Evolutionary conservation across 495 filamentous ascomycete species (phyloP).

Genomic region (Penicillium nucicola): DNA sequence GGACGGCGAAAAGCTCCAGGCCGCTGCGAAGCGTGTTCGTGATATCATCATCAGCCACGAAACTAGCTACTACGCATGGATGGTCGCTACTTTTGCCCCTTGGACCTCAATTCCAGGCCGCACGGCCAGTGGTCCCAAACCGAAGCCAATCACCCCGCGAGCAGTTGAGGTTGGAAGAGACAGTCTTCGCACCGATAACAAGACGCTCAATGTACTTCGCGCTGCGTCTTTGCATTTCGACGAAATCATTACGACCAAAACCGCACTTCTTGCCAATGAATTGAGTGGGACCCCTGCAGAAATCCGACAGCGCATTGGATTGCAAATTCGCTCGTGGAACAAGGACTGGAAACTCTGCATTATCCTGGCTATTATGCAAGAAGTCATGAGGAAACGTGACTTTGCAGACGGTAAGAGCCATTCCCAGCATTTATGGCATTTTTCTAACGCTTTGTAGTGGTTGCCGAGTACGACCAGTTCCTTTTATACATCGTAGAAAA

Average conservation of each 20-base stretch:
- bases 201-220: slow-evolving; percentile 60
- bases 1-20: slow-evolving; percentile 5
- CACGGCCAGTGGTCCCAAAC: slow-evolving; percentile 34
- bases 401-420: slow-evolving; percentile 28
- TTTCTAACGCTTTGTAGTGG: slow-evolving; percentile 24
- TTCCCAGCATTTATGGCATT: neutral
- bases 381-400: slow-evolving; percentile 47
- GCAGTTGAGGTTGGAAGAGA: slow-evolving; percentile 63
- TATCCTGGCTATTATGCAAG: slow-evolving; percentile 66
- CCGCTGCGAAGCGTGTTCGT: slow-evolving; percentile 27
- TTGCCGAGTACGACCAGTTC: slow-evolving; percentile 44
- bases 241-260: slow-evolving; percentile 59
- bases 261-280: slow-evolving; percentile 28
- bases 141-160: slow-evolving; percentile 47
- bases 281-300: slow-evolving; percentile 35
- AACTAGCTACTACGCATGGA: slow-evolving; percentile 73
- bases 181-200: slow-evolving; percentile 77
- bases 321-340: slow-evolving; percentile 76
- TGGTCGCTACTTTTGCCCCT: slow-evolving; percentile 69
- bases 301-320: slow-evolving; percentile 58
- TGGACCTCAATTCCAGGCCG: slow-evolving; percentile 61
- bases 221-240: slow-evolving; percentile 56
- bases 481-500: slow-evolving; percentile 41
- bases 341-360: slow-evolving; percentile 73
- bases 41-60: slow-evolving; percentile 53